Evolutionary conservation across 257 asterid species (phyloP).

Genomic region (Euphrasia confusa): DNA sequence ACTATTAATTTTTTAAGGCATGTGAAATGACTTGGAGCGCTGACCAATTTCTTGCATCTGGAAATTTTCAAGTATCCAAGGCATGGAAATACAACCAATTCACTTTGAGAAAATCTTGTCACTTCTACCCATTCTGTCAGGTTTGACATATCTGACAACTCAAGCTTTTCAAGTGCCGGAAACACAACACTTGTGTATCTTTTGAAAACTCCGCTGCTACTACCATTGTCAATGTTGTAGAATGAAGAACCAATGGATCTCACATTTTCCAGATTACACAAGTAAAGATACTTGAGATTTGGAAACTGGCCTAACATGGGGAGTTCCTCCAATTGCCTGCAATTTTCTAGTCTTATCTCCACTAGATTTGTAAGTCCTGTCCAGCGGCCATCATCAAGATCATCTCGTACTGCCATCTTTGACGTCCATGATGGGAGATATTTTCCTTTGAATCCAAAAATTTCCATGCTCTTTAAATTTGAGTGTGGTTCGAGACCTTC

Average conservation of each 20-base stretch:
- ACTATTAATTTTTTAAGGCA: not conserved
- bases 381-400: too few relatives aligned
- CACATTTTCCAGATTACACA: not conserved
- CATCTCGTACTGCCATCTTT: too few relatives aligned
- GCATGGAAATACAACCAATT: not conserved
- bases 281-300: too few relatives aligned
- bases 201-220: not conserved
- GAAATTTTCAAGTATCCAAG: not conserved
- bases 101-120: not conserved
- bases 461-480: too few relatives aligned
- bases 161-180: slow-evolving; percentile 26
- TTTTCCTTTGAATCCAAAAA: too few relatives aligned
- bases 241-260: slow-evolving; percentile 22
- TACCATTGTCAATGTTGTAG: slow-evolving; percentile 14
- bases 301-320: too few relatives aligned
- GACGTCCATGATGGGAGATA: too few relatives aligned
- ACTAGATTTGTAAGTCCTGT: too few relatives aligned
- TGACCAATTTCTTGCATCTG: not conserved
- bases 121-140: not conserved
- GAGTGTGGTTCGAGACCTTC: too few relatives aligned
- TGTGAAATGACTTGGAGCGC: slow-evolving; percentile 4
- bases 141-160: slow-evolving; percentile 18
- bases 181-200: slow-evolving; percentile 10
- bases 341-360: too few relatives aligned
- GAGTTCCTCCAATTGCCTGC: too few relatives aligned